Evolutionary conservation across 169 alveolate species (phyloP).

Genomic region (Plasmodium adleri): DNA sequence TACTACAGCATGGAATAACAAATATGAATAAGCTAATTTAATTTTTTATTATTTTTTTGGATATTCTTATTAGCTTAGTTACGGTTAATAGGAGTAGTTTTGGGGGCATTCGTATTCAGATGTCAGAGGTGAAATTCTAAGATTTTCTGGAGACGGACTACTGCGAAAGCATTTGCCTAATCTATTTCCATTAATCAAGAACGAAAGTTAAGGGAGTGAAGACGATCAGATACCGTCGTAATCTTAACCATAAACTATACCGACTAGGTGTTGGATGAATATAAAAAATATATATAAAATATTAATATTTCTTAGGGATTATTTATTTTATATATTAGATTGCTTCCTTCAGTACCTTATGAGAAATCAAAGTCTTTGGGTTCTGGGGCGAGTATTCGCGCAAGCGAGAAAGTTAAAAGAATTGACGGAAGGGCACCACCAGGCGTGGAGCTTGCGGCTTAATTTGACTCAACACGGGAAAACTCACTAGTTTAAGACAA

Average conservation of each 20-base stretch:
- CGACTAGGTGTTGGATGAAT: conserved; percentile 85
- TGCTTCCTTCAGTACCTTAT: conserved; percentile 90
- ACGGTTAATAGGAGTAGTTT: conserved; percentile 91
- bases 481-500: conserved; percentile 93
- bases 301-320: conserved; percentile 77
- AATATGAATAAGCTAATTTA: conserved; percentile 79
- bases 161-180: conserved; percentile 94
- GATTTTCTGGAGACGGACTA: conserved; percentile 92
- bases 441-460: conserved; percentile 95
- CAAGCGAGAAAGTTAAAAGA: conserved; percentile 96
- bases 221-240: conserved; percentile 95
- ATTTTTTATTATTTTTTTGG: conserved; percentile 19
- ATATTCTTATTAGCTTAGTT: conserved; percentile 79
- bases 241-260: conserved; percentile 94
- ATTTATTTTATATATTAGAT: conserved; percentile 56
- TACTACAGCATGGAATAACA: conserved; percentile 87
- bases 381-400: conserved; percentile 97
- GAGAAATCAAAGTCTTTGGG: conserved; percentile 94
- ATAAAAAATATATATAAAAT: not conserved
- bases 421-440: conserved; percentile 95
- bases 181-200: conserved; percentile 93
- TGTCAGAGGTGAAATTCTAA: conserved; percentile 94
- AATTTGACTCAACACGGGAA: conserved; percentile 94
- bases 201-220: conserved; percentile 94
- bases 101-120: conserved; percentile 94